A percentile compares a stretch with the other conserved stretches of the same genome.
phyloP scores from a whole-genome alignment of 176 grass and related monocot species.

The Miscanthus lutarioriparius region DNA sequence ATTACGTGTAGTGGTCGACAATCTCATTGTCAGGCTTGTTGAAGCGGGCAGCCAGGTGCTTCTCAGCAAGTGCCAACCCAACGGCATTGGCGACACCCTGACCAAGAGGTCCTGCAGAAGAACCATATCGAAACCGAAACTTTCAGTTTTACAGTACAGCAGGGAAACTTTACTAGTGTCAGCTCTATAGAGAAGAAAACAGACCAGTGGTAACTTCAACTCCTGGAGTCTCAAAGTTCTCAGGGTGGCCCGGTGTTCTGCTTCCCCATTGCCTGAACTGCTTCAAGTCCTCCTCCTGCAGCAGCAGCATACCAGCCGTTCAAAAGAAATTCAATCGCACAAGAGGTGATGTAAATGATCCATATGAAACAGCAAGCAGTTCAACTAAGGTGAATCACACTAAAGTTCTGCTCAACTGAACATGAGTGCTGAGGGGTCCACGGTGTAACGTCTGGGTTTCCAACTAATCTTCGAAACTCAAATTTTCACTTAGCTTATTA shows the following conservation, averaged over 20 bases:
- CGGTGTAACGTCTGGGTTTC: not conserved
- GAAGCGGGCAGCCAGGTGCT: conserved; percentile 89
- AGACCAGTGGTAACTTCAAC: conserved; percentile 97
- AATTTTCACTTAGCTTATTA: not conserved
- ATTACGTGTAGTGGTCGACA: conserved; percentile 95
- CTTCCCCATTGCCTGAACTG: conserved; percentile 98
- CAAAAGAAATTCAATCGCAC: not conserved
- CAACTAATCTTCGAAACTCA: not conserved
- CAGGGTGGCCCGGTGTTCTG: conserved; percentile 85
- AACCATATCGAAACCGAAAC: not conserved
- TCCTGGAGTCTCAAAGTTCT: conserved; percentile 96
- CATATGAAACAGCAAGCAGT: conserved; percentile 3
- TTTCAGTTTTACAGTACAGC: not conserved
- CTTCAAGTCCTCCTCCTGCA: conserved; percentile 84
- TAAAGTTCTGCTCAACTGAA: not conserved
- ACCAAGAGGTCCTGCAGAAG: conserved; percentile 86
- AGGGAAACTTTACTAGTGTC: not conserved
- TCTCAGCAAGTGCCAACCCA: conserved; percentile 91
- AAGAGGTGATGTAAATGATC: not conserved
- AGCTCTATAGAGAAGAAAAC: conserved; percentile 17
- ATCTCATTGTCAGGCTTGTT: conserved; percentile 92
- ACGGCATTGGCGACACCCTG: conserved; percentile 94
- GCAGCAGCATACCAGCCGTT: not conserved
- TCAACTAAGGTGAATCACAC: not conserved
- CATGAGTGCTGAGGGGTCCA: conserved; percentile 1